Conservation (phyloP, 1,284 basidiomycete genomes). For the Pyrrhoderma noxium region DNA sequence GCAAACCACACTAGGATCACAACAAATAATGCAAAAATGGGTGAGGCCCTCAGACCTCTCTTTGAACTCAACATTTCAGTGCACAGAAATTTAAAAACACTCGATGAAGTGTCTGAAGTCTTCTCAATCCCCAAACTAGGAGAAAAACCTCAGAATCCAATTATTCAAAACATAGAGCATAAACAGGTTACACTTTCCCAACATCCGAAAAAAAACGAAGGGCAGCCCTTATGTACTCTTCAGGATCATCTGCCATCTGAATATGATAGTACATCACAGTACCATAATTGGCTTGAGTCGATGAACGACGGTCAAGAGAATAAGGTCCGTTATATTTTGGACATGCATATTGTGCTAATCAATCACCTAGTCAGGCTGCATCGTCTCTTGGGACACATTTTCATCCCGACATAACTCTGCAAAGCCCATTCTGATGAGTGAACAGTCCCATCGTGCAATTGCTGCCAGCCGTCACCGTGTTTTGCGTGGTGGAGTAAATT, state of each 20-base stretch:
- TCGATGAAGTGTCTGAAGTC: constrained; percentile 23
- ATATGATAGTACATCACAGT: neutral
- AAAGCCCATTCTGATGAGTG: constrained; percentile 46
- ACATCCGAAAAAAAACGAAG: neutral
- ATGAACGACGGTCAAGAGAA: neutral
- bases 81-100: neutral
- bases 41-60: constrained; percentile 3
- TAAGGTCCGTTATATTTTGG: neutral
- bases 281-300: neutral
- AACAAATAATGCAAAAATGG: no score
- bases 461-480: constrained; percentile 41
- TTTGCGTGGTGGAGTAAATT: constrained; percentile 36
- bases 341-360: neutral
- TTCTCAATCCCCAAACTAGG: constrained; percentile 55
- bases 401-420: constrained; percentile 27
- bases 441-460: constrained; percentile 45
- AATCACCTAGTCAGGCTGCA: neutral
- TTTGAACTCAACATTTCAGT: neutral
- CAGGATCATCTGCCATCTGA: neutral
- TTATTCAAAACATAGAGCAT: constrained; percentile 41
- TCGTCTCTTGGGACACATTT: constrained; percentile 38
- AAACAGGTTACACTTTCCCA: no score
- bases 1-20: no score
- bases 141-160: constrained; percentile 70
- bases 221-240: neutral